These are phyloP conservation scores for Antitrichia curtipendula DNA, from an alignment of 225 moss, liverwort and hornwort species.

Conservation along the genomic window DNA sequence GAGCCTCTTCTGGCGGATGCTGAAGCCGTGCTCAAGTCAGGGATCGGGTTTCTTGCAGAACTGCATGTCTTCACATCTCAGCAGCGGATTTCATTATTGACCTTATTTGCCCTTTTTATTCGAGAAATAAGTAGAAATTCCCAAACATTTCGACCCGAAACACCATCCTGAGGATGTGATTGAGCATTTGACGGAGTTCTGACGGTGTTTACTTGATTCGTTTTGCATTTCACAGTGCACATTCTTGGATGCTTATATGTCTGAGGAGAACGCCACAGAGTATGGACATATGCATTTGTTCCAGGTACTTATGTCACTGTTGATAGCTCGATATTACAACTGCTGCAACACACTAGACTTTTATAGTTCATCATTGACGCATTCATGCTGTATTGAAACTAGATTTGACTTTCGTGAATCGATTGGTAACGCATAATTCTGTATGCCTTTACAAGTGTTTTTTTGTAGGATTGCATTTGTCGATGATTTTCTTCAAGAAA, in stretches of 20 bases:
- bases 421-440: background rate
- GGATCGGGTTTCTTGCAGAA: background rate
- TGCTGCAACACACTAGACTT: background rate
- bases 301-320: conserved; percentile 34
- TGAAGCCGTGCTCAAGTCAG: background rate
- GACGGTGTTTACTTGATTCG: background rate
- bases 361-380: background rate
- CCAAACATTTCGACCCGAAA: background rate
- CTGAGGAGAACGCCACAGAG: conserved; percentile 58
- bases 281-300: conserved; percentile 83
- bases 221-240: conserved; percentile 47
- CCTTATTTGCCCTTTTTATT: background rate
- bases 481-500: background rate
- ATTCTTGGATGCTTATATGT: conserved; percentile 57
- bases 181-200: background rate
- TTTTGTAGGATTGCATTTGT: background rate
- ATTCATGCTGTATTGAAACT: background rate
- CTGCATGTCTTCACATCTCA: background rate
- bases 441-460: background rate
- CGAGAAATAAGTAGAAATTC: background rate
- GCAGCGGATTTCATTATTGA: background rate
- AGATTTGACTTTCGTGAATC: background rate
- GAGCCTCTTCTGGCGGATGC: background rate
- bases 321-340: background rate
- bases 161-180: background rate